Evolutionary conservation across 164 flowering plant genomes (phyloP), one percentile per base, ranked within the genome.

Genomic region (Nelumbo lutea): DNA sequence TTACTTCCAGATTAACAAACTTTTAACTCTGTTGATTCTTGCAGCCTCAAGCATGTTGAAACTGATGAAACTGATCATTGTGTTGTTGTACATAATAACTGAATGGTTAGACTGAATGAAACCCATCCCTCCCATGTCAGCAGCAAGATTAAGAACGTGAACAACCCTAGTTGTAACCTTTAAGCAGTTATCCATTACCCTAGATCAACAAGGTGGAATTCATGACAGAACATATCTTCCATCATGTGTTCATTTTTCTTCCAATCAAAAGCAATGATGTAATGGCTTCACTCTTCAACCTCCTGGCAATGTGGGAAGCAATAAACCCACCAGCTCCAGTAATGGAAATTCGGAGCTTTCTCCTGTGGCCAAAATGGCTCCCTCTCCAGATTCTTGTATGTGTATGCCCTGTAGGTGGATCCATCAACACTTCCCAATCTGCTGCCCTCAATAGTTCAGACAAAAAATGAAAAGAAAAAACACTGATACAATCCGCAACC

Each of bases 41-140:
- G 91, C 81, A 62, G 99, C 97, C 79, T 92, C 99, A 51, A 92
- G 86, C 96, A 92, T 90, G 84, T 92, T n/a, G n/a, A n/a, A n/a
- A n/a, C n/a, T n/a, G n/a, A n/a, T 95, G 80, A 95, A 89, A 75
- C 99, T 92, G 79, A 95, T 95, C 99, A 95, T 95, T 0, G 97
- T 95, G 79, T 95, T 92, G 80, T 95, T 95, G 55, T 92, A 95
- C 96, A 95, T 89, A 62, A 95, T 95, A 59, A 95, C 97, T 0
- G 99, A 95, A 77, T 95, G 99, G 73, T 95, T 95, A 63, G 99
- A 95, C 82, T 95, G 99, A 59, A 95, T 95, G 79, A 95, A 95
- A 9, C 99, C 99, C 99, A 95, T 95, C 46, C 99, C 99, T 70
- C 99, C 99, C 99, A 95, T 95, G 79, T 95, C 99, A 72, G 99